Conservation (phyloP, 2,329 filamentous ascomycete genomes). For the Didymellaceae sp. region DNA sequence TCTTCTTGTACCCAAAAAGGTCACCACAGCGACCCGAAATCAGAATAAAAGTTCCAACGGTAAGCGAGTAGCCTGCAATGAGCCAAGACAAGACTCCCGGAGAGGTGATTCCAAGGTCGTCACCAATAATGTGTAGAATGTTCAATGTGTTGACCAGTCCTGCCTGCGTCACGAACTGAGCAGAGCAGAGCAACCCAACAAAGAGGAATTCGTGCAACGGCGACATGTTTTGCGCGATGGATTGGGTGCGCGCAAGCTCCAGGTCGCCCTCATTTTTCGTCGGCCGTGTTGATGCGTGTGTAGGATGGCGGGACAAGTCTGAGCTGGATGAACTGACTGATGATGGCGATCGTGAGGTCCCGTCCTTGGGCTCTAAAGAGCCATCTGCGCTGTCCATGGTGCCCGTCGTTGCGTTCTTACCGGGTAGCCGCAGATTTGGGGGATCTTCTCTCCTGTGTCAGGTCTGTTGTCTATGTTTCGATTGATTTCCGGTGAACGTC, state of each 20-base stretch:
- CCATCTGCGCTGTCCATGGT: not conserved
- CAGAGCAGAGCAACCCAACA: conserved; percentile 34
- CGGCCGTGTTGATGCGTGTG: conserved; percentile 1
- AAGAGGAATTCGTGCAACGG: conserved; percentile 35
- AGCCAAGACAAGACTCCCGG: conserved; percentile 57
- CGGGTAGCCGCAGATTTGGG: not conserved
- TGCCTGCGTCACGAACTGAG: conserved; percentile 51
- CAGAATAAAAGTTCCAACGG: conserved; percentile 59
- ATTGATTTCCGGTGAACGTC: not conserved
- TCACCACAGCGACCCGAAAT: conserved; percentile 58
- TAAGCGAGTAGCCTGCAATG: conserved; percentile 57
- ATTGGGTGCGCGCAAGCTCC: conserved; percentile 29
- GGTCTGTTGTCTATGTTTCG: not conserved
- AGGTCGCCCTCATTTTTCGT: conserved; percentile 9
- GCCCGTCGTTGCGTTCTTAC: not conserved
- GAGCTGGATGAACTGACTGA: not conserved
- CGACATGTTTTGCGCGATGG: conserved; percentile 31
- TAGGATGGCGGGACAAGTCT: conserved; percentile 4
- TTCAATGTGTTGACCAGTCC: conserved; percentile 47
- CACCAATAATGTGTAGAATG: conserved; percentile 53
- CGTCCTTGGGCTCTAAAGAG: conserved; percentile 6
- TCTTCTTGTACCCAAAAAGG: conserved; percentile 57
- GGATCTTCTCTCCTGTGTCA: not conserved
- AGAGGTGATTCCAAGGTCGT: conserved; percentile 48
- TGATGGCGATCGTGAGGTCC: conserved; percentile 1